phyloP scores from a whole-genome alignment of 2,329 filamentous ascomycete genomes.

The Remersonia thermophila region DNA sequence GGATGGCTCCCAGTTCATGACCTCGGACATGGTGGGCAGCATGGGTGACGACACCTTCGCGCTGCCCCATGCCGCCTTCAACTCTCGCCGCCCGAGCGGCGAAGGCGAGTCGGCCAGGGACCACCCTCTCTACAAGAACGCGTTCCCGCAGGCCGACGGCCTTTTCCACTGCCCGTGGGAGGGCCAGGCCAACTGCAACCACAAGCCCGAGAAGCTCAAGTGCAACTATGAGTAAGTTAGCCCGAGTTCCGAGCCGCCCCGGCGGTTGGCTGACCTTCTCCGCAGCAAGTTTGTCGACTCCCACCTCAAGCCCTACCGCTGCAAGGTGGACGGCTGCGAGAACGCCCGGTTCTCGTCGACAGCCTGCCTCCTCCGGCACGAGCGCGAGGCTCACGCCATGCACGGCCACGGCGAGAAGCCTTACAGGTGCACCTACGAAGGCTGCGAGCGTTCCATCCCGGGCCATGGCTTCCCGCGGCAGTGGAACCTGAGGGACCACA shows the following conservation, averaged over 20 bases:
- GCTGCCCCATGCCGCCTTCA: slow-evolving; percentile 28
- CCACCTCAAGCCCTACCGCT: slow-evolving; percentile 90
- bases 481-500: slow-evolving; percentile 95
- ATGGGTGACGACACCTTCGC: slow-evolving; percentile 25
- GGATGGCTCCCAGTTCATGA: slow-evolving; percentile 24
- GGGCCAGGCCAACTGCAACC: slow-evolving; percentile 59
- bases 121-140: slow-evolving; percentile 61
- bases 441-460: slow-evolving; percentile 69
- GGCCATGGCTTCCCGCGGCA: slow-evolving; percentile 88
- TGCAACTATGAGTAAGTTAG: slow-evolving; percentile 89
- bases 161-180: slow-evolving; percentile 90
- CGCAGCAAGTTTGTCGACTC: slow-evolving; percentile 91
- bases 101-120: slow-evolving; percentile 49
- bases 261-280: not conserved
- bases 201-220: slow-evolving; percentile 92
- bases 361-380: slow-evolving; percentile 84
- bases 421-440: slow-evolving; percentile 75
- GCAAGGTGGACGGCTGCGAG: slow-evolving; percentile 74
- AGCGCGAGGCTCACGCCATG: slow-evolving; percentile 90
- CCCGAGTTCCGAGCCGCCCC: too few relatives aligned
- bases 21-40: slow-evolving; percentile 24
- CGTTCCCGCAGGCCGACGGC: slow-evolving; percentile 54
- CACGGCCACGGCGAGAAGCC: slow-evolving; percentile 91
- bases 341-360: slow-evolving; percentile 89
- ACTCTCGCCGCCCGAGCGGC: slow-evolving; percentile 34